Evolutionary conservation across 495 filamentous ascomycete genomes (phyloP).

Genomic region (Penicillium robsamsonii): DNA sequence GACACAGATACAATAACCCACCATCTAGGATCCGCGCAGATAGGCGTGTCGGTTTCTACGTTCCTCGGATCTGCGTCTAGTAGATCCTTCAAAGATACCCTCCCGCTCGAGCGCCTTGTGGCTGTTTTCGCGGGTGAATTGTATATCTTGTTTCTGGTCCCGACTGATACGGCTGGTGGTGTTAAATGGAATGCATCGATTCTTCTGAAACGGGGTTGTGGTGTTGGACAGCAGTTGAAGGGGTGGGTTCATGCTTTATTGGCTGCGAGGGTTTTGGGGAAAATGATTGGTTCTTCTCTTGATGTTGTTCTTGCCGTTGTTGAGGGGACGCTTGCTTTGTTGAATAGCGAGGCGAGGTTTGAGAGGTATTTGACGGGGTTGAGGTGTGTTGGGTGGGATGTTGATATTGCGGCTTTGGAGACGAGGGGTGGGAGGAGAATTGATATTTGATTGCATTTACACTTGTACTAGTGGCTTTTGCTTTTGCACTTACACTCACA

Average conservation of each 20-base stretch:
- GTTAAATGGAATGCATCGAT: conserved; percentile 47
- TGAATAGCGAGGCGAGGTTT: conserved; percentile 44
- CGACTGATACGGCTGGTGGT: background rate
- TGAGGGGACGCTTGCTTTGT: conserved; percentile 17
- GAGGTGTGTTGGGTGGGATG: conserved; percentile 56
- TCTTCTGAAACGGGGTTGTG: conserved; percentile 60
- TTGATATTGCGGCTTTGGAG: conserved; percentile 57
- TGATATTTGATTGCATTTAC: conserved; percentile 3
- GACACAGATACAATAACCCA: background rate
- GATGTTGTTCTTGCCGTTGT: conserved; percentile 18
- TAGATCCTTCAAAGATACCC: conserved; percentile 6
- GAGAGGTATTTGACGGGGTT: conserved; percentile 41
- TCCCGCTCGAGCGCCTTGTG: conserved; percentile 22
- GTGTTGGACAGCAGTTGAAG: conserved; percentile 51
- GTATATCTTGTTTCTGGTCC: conserved; percentile 33
- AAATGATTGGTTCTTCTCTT: background rate
- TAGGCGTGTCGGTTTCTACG: conserved; percentile 33
- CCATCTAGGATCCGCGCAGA: conserved; percentile 30
- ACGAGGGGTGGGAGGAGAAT: conserved; percentile 48
- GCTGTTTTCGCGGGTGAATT: conserved; percentile 30
- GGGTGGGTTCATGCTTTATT: conserved; percentile 76
- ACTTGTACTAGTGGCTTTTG: background rate
- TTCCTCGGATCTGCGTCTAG: conserved; percentile 25
- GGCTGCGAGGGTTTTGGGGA: conserved; percentile 37
- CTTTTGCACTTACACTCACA: background rate